These are phyloP conservation scores for Vanrija sp. DNA, from an alignment of 1,284 basidiomycete genomes.

Conservation along the genomic window DNA sequence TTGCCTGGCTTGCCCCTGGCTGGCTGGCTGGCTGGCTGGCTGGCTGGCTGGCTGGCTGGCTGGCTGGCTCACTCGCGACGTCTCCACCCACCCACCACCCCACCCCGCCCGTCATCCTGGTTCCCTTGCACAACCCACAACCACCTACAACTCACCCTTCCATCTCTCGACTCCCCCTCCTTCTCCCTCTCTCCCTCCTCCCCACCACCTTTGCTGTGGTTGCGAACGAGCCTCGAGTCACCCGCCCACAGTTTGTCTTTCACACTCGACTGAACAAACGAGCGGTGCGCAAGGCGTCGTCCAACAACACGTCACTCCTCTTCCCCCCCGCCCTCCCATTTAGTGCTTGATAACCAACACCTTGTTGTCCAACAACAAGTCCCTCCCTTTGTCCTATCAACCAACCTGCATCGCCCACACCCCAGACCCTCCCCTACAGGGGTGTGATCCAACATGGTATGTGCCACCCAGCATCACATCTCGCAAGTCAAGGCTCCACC, in stretches of 20 bases:
- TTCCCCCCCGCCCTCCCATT: no score
- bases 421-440: slow-evolving; percentile 9
- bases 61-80: no score
- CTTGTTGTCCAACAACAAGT: not conserved
- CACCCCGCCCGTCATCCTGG: no score
- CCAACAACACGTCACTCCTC: no score
- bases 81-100: no score
- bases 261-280: slow-evolving; percentile 1
- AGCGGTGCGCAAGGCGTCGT: no score
- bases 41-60: no score
- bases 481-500: not conserved
- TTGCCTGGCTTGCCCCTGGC: no score
- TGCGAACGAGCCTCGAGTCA: not conserved
- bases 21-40: no score
- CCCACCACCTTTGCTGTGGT: not conserved
- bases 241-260: not conserved
- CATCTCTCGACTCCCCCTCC: not conserved
- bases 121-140: not conserved
- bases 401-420: not conserved
- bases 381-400: not conserved
- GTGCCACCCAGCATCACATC: not conserved
- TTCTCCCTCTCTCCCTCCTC: not conserved
- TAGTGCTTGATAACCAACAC: no score
- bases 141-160: not conserved
- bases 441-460: slow-evolving; percentile 24